Base-by-base conservation (phyloP, 805 yeast species). In the Kodamaea jinghongensis region DNA sequence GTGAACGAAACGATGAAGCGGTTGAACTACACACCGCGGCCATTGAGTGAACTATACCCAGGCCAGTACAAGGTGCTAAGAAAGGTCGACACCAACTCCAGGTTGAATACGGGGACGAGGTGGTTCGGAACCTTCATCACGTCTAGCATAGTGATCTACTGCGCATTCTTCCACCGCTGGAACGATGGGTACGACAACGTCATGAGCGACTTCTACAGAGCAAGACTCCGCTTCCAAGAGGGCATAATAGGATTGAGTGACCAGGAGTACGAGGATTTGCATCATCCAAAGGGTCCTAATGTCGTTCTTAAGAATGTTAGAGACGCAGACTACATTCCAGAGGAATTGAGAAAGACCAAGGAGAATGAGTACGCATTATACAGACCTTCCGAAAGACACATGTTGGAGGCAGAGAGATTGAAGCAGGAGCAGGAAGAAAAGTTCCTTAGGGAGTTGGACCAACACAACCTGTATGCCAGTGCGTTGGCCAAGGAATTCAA, bases 101-200 rank as follows among this genome's bases (percentile, higher is more conserved):
- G 75, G 22, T 79, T 83, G 50, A 73, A 76, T 45, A 64, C 67
- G 13, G 95, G 93, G 4, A 76, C 84, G 5, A 67, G 75, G 41
- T 60, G 76, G 57, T 72, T 82, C 16, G 81, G 83, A 0, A 70
- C 72, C 28, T 52, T 75, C 6, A 50, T 78, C 23, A 74, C 78
- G 6, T 64, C 69, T 23, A 70, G 75, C 0, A 59, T 83, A 6
- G 60, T 76, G 17, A 55, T 76, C 1, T 83, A 81, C 51, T 79
- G 80, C 15, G 74, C 83, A 2, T 87, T 87, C 56, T 81, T 86
- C 62, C 76, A 81, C 57, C 67, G 88, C 38, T 86, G 96, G 96
- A 86, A 87, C 54, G 93, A 86, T 43, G 89, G 89, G 2, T 75
- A 76, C 46, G 91, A 86, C 42, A 81, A 86, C 52, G 79, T 83